A percentile compares a stretch with the other conserved stretches of the same genome.
These are phyloP conservation scores for Raffaelea deltoideospora DNA, from an alignment of 2,329 filamentous ascomycete genomes.

Conservation along the genomic window DNA sequence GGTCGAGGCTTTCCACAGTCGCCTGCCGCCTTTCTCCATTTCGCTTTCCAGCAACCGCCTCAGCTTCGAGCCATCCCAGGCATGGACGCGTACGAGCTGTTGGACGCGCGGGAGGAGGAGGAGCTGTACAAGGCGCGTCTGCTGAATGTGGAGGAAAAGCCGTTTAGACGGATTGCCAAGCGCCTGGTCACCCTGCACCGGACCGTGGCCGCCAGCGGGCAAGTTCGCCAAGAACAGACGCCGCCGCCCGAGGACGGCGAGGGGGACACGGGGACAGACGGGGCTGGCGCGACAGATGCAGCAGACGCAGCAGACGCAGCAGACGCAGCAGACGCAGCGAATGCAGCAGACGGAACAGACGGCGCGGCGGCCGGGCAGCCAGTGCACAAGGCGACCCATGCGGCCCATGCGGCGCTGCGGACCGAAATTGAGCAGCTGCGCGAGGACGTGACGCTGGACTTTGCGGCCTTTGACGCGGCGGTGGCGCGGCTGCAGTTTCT, in stretches of 20 bases:
- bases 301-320: slow-evolving; percentile 18
- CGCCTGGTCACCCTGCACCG: slow-evolving; percentile 57
- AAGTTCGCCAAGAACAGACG: slow-evolving; percentile 40
- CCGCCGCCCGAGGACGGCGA: slow-evolving; percentile 43
- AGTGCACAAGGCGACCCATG: too few species aligned
- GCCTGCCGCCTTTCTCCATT: too few species aligned
- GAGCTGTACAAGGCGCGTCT: slow-evolving; percentile 79
- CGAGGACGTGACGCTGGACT: slow-evolving; percentile 76
- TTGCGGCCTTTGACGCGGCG: slow-evolving; percentile 73
- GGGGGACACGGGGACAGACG: slow-evolving; percentile 9
- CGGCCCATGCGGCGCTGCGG: slow-evolving; percentile 7
- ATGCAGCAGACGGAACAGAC: slow-evolving; percentile 23
- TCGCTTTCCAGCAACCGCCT: too few species aligned
- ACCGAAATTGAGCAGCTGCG: slow-evolving; percentile 50
- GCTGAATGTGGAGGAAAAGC: slow-evolving; percentile 79
- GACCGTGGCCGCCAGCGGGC: slow-evolving; percentile 35
- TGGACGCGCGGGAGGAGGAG: slow-evolving; percentile 64
- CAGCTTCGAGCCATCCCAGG: not conserved
- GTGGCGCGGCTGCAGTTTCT: slow-evolving; percentile 82
- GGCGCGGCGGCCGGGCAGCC: slow-evolving; percentile 15
- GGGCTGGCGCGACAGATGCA: slow-evolving; percentile 1
- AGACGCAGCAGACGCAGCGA: slow-evolving; percentile 19
- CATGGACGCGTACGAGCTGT: slow-evolving; percentile 37
- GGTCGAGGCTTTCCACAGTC: too few species aligned
- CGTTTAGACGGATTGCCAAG: slow-evolving; percentile 78